Base-by-base conservation (phyloP, 169 alveolate genomes). In the Plasmodium fragile region DNA sequence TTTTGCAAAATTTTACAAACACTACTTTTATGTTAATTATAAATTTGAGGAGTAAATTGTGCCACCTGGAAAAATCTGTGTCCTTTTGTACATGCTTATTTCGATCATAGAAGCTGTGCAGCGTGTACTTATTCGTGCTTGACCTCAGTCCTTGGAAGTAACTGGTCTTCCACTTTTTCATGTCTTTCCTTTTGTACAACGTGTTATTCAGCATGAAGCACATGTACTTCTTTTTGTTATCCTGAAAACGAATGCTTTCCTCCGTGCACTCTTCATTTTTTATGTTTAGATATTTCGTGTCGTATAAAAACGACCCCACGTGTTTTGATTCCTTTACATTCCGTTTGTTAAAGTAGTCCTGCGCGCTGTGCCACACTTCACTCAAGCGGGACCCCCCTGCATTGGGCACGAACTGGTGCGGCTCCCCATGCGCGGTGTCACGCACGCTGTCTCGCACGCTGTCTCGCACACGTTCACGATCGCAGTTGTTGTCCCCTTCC, bases 101-200 rank as follows among this genome's bases (percentile, higher is more conserved):
- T 89, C 94, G 39, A 18, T 77, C 90, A 52, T 89, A 89, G 49
- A 89, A 89, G 45, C 94, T 89, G 45, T 89, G 77, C 43, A 85
- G 45, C 10, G 59, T 77, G 30, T 85, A 85, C 10, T 39, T 73
- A 41, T 85, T 77, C 43, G 72, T 77, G 69, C 75, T 75, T 0
- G 93, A 55, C 36, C n/a, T 6, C 43, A 39, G 41, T n/a, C 36
- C 55, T 32, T 77, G 59, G 10, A 73, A 75, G 80, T 85, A 85
- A 73, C 87, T 78, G 28, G 49, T 55, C 18, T 79, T 65, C 55
- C 45, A 13, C 78, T 16, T 79, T 2, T 72, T 45, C 2, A 72
- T 11, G 0, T 1, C 34, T n/a, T 36, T 65, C 30, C 70, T 43
- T 41, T 34, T 59, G 32, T 72, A 18, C 34, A 78, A 78, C 71